phyloP scores from a whole-genome alignment of 306 rosid genomes.

The Sesbania bispinosa region DNA sequence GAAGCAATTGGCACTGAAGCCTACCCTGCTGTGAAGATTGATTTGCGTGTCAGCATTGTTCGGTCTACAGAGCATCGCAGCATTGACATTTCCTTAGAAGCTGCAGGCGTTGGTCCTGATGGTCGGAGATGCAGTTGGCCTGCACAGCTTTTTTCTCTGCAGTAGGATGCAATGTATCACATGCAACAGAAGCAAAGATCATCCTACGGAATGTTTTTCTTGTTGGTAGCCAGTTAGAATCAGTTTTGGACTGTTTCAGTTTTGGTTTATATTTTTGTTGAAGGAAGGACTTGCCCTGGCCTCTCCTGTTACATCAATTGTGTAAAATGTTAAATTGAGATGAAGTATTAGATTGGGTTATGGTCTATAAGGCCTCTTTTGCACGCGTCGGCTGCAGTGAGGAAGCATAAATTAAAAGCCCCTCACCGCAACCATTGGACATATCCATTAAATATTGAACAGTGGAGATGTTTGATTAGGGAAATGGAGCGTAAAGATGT shows the following conservation, averaged over 20 bases:
- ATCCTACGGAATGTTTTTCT: not conserved
- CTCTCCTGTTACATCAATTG: too few species aligned
- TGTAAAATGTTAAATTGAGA: too few species aligned
- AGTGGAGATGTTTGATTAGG: too few species aligned
- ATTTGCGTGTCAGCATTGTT: conserved; percentile 76
- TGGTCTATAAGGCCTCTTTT: too few species aligned
- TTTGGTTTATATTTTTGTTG: conserved; percentile 10
- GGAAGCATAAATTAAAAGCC: too few species aligned
- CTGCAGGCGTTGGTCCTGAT: conserved; percentile 48
- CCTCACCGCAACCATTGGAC: too few species aligned
- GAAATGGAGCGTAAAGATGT: too few species aligned
- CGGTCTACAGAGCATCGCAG: conserved; percentile 81
- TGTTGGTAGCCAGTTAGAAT: not conserved
- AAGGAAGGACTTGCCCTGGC: not conserved
- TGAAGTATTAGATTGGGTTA: too few species aligned
- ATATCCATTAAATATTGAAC: too few species aligned
- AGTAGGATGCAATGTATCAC: conserved; percentile 30
- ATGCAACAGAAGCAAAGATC: not conserved
- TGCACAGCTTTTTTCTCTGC: conserved; percentile 54
- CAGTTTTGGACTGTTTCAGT: conserved; percentile 18
- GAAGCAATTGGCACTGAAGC: conserved; percentile 54
- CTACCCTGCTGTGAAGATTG: conserved; percentile 59
- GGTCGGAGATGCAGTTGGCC: conserved; percentile 65
- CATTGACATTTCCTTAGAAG: conserved; percentile 90
- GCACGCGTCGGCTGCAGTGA: too few species aligned